Conservation (phyloP, 805 yeast genomes). For the Starmerella cellae region DNA sequence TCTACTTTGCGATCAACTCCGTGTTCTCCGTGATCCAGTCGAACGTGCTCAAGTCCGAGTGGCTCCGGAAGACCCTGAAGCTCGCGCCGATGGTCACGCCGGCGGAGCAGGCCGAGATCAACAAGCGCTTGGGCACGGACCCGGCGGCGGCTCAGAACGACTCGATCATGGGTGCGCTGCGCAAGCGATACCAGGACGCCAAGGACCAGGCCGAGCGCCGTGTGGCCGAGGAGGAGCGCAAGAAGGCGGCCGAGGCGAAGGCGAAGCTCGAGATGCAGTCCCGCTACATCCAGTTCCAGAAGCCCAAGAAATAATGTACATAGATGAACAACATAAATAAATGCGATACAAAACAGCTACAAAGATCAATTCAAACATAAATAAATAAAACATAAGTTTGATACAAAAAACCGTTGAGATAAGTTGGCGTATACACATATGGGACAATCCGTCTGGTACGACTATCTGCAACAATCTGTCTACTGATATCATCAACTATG, state of each 20-base stretch:
- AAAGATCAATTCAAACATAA: not conserved
- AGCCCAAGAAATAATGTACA: conserved; percentile 4
- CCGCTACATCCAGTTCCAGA: conserved; percentile 18
- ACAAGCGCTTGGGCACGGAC: conserved; percentile 15
- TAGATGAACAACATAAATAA: not conserved
- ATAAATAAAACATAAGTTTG: too few relatives aligned
- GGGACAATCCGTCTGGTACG: too few relatives aligned
- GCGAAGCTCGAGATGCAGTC: conserved; percentile 15
- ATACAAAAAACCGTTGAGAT: too few relatives aligned
- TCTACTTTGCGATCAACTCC: conserved; percentile 77
- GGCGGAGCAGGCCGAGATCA: conserved; percentile 28
- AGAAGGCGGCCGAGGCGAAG: conserved; percentile 18
- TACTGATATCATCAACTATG: too few relatives aligned
- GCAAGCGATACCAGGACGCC: conserved; percentile 23
- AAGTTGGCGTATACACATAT: too few relatives aligned
- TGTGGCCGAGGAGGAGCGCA: conserved; percentile 24
- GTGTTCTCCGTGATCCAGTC: conserved; percentile 62
- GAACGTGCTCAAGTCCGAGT: conserved; percentile 42
- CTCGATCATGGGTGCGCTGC: conserved; percentile 20
- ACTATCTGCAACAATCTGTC: too few relatives aligned
- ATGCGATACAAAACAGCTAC: not conserved
- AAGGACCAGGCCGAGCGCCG: conserved; percentile 27
- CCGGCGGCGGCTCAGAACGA: conserved; percentile 22
- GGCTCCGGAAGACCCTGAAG: conserved; percentile 44
- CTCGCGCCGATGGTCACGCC: conserved; percentile 52